Evolutionary conservation across 768 basidiomycete genomes (phyloP).

Genomic region (Mycena chlorophos): DNA sequence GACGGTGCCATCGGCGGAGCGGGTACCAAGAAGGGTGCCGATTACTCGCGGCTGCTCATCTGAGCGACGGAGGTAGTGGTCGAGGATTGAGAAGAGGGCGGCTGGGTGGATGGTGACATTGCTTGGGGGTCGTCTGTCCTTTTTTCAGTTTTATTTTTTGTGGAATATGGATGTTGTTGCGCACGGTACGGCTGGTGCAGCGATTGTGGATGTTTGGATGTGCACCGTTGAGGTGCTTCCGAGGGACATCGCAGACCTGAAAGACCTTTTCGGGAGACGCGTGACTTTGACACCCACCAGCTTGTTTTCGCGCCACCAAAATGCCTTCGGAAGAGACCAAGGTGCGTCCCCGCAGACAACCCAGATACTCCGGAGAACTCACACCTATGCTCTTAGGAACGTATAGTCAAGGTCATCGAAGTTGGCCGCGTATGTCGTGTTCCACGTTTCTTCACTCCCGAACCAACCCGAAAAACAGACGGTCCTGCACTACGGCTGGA

Average conservation of each 20-base stretch:
- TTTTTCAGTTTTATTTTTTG: conserved; percentile 7
- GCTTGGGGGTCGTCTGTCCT: conserved; percentile 63
- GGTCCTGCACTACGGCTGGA: conserved; percentile 92
- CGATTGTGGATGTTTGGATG: conserved; percentile 38
- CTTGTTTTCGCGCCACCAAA: conserved; percentile 16
- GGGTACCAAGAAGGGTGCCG: conserved; percentile 88
- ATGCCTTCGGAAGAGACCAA: conserved; percentile 95
- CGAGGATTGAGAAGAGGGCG: conserved; percentile 91
- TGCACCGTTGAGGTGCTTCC: conserved; percentile 54
- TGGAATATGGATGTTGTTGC: conserved; percentile 18
- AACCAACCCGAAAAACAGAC: conserved; percentile 49
- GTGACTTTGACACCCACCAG: too few relatives aligned
- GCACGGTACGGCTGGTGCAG: conserved; percentile 40
- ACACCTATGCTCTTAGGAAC: conserved; percentile 52
- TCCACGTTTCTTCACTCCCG: background rate
- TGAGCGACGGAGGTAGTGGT: conserved; percentile 90
- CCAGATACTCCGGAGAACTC: background rate
- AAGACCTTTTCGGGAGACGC: background rate
- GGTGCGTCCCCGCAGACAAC: conserved; percentile 39
- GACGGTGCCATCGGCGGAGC: conserved; percentile 52
- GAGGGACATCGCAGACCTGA: conserved; percentile 41
- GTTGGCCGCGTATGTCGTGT: conserved; percentile 67
- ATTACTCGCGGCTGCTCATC: conserved; percentile 86
- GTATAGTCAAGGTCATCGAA: conserved; percentile 79
- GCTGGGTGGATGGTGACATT: conserved; percentile 86